phyloP scores from a whole-genome alignment of 192 early-diverging fungal species.

The Coemansia guatemalensis region DNA sequence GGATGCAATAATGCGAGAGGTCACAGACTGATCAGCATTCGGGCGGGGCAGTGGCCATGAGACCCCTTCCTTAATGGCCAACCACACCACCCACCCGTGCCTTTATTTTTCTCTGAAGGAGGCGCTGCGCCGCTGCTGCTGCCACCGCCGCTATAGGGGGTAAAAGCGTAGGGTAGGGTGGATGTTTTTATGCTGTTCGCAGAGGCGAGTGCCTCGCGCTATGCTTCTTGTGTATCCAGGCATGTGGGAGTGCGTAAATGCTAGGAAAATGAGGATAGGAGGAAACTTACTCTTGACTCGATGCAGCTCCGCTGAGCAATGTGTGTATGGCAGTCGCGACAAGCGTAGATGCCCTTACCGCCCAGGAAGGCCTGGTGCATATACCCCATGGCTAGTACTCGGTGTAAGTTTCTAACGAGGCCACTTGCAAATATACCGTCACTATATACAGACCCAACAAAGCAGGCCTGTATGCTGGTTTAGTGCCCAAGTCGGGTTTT shows the following conservation, averaged over 20 bases:
- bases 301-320: constrained; percentile 35
- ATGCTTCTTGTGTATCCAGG: not conserved
- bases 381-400: constrained; percentile 37
- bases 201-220: not conserved
- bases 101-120: not conserved
- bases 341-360: constrained; percentile 41
- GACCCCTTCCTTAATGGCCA: constrained; percentile 5
- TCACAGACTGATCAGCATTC: constrained; percentile 26
- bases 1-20: constrained; percentile 3
- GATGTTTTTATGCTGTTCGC: not conserved
- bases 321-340: constrained; percentile 48
- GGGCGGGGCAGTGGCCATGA: constrained; percentile 1
- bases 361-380: constrained; percentile 49
- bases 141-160: not conserved
- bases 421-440: not conserved
- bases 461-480: not conserved
- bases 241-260: not conserved
- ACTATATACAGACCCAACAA: not conserved
- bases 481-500: too few species aligned
- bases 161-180: too few species aligned
- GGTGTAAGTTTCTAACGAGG: not conserved
- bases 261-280: not conserved
- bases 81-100: not conserved
- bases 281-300: constrained; percentile 36
- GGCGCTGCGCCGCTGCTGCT: not conserved